phyloP scores from a whole-genome alignment of 768 basidiomycete genomes.

The Kwoniella newhampshirensis region DNA sequence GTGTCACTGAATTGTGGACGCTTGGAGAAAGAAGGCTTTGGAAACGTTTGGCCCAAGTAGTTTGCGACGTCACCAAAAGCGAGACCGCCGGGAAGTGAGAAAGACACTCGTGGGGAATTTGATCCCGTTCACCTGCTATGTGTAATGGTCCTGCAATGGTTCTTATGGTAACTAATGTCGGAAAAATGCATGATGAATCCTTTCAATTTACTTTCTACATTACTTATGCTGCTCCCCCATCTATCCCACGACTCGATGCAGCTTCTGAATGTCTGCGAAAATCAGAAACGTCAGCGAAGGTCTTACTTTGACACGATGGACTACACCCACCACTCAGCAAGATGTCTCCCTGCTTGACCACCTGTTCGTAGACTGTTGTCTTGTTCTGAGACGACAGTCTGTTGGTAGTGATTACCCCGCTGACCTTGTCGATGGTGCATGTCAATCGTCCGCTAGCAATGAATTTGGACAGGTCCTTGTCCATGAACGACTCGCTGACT shows the following conservation, averaged over 20 bases:
- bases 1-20: too few relatives aligned
- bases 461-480: slow-evolving; percentile 88
- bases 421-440: slow-evolving; percentile 91
- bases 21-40: too few relatives aligned
- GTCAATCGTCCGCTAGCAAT: slow-evolving; percentile 83
- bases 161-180: too few relatives aligned
- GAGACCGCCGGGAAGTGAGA: too few relatives aligned
- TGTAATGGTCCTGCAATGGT: too few relatives aligned
- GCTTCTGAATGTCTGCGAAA: slow-evolving; percentile 24
- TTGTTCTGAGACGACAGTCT: slow-evolving; percentile 61
- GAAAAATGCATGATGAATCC: too few relatives aligned
- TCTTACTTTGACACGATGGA: too few relatives aligned
- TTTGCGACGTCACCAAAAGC: too few relatives aligned
- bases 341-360: slow-evolving; percentile 90
- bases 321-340: slow-evolving; percentile 70
- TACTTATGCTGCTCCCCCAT: too few relatives aligned
- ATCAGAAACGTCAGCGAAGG: neutral
- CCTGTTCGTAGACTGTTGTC: slow-evolving; percentile 84
- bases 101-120: slow-evolving; percentile 2
- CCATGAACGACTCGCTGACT: slow-evolving; percentile 81
- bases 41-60: neutral
- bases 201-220: neutral
- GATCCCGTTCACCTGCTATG: slow-evolving; percentile 2
- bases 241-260: slow-evolving; percentile 32
- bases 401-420: slow-evolving; percentile 88